Conservation (phyloP, 2,329 filamentous ascomycete species). For the Grosmannia huntii region DNA sequence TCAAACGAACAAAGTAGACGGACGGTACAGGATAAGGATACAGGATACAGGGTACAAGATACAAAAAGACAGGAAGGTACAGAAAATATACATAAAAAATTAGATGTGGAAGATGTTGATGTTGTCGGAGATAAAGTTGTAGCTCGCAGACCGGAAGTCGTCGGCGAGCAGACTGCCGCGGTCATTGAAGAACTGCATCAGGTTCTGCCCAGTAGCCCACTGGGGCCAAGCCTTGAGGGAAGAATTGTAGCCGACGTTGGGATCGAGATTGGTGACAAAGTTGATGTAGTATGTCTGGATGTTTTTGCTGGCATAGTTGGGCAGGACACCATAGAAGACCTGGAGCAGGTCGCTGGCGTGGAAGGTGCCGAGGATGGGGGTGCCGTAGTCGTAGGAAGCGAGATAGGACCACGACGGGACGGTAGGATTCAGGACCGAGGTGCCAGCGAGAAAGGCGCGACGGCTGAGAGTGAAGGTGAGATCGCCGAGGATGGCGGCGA, state of each 20-base stretch:
- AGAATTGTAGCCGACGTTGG: constrained; percentile 40
- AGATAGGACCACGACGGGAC: constrained; percentile 67
- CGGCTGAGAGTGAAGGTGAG: constrained; percentile 61
- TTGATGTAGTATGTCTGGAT: constrained; percentile 60
- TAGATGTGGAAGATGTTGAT: background rate
- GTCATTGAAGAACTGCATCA: constrained; percentile 33
- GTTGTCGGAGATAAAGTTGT: constrained; percentile 11
- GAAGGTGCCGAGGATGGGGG: constrained; percentile 64
- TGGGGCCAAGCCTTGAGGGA: constrained; percentile 26
- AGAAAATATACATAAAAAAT: background rate
- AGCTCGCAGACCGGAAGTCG: constrained; percentile 16
- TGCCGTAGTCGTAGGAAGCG: constrained; percentile 56
- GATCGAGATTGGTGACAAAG: constrained; percentile 59
- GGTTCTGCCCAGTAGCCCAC: constrained; percentile 29
- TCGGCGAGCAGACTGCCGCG: constrained; percentile 14
- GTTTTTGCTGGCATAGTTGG: constrained; percentile 46
- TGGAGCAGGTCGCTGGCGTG: constrained; percentile 59
- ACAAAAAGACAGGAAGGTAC: background rate
- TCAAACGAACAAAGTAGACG: too few species aligned
- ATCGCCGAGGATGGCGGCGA: constrained; percentile 65
- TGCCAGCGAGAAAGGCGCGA: constrained; percentile 44
- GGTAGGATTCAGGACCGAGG: constrained; percentile 33
- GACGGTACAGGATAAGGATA: too few species aligned
- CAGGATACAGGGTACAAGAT: background rate
- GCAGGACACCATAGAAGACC: constrained; percentile 51